Base-by-base conservation (phyloP, 495 filamentous ascomycete species). In the Talaromyces adpressus region DNA sequence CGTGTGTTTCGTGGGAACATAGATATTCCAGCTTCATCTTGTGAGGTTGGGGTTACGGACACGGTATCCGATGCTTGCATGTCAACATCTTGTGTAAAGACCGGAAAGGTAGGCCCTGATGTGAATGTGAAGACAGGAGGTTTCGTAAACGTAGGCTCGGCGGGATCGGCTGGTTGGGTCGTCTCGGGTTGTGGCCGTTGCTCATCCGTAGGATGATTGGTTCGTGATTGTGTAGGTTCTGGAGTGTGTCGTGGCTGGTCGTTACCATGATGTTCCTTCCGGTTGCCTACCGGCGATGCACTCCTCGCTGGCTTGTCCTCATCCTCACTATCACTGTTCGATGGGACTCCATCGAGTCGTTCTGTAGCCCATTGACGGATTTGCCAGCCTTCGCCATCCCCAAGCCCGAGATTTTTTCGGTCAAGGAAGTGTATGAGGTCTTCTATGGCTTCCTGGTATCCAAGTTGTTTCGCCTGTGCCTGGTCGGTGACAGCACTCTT, bases 361-460 rank as follows among this genome's bases (percentile, higher is more conserved):
- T 94, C 90, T 8, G 87, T 89, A 23, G 87, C 91, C 93, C 93
- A 97, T 73, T 87, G 87, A 65, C 92, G 81, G 27, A 97, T 84
- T 65, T 77, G 81, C 86, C 87, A 91, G 4, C 89, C 91, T 70
- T 94, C 92, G 36, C 91, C 90, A 70, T 92, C 89, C 29, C 80
- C 82, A 18, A 92, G 67, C 14, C 90, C 91, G 41, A 95, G 81
- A 65, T 89, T 84, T 70, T 91, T 86, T 67, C 83, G 86, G 68
- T 97, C 91, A 29, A 98, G 80, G 67, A 97, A 96, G 14, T 82
- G 72, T 3, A 97, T 73, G 4, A 99, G 75, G 64, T 98, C 94
- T 61, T 97, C 92, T 54, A 99, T 80, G 27, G 92, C 95, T 64
- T 98, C 92, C 70, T 97, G 92, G 68, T 97, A 98, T 5, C 95